Evolutionary conservation across 192 early-diverging fungal genomes (phyloP), one percentile per base, ranked within the genome.

Genomic region (Mortierella alpina): DNA sequence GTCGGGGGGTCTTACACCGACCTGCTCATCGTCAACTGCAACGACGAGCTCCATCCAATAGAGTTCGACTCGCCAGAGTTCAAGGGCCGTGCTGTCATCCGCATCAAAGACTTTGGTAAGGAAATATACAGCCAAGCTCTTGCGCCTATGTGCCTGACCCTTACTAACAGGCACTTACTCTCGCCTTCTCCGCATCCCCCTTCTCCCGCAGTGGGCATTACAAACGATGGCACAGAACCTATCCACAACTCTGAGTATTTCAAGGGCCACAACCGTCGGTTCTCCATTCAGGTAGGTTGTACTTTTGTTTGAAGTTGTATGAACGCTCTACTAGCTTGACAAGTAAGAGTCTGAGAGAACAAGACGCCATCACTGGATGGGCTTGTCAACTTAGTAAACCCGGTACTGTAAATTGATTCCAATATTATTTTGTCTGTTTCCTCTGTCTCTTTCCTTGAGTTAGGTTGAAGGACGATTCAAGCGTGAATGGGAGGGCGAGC

Each of bases 61-160:
- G 81, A 83, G 45, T 83, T 83, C 58, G 81, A 83, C 11, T 47
- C 62, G 1, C 70, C 81, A 41, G 69, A 75, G 48, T 83, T 83
- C 70, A 75, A 74, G 50, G 81, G 81, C 50, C 66, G 81, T 40
- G 63, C 70, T 18, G 42, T 83, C 14, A 46, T 83, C 63, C 72
- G 81, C 14, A 83, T 83, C 58, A 83, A 70, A 56, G 72, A 83
- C 68, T 83, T 83, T 75, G 72, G 81, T 83, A 61, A 62, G 72
- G 41, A 20, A 22, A 54, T 31, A 31, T 31, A 31, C 1, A 31
- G 31, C 3, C 31, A 31, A 31, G 3, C 31, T 31, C 3, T 31
- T 31, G 31, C 31, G 31, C 1, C 31, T 31, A 31, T 31, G 31
- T 31, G 31, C 31, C 31, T 31, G 31, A 31, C 31, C 31, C 31